Conservation (phyloP, 129 eudicot species). For the Saposhnikovia divaricata region DNA sequence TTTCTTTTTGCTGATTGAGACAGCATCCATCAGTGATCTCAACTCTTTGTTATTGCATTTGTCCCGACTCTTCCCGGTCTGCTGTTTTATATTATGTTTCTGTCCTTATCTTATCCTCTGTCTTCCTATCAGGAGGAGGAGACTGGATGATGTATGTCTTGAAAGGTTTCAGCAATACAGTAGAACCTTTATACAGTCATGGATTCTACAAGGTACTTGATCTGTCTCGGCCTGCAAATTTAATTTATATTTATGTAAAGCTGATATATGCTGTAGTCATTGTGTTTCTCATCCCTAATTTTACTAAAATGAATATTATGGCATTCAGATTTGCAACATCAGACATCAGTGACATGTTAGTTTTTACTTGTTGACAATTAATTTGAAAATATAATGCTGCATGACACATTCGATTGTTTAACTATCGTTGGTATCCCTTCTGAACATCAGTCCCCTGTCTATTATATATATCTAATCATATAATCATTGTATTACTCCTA, state of each 20-base stretch:
- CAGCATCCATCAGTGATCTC: neutral
- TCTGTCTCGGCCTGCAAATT: neutral
- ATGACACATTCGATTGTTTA: neutral
- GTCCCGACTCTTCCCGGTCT: neutral
- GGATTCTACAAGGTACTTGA: constrained; percentile 86
- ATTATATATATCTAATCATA: neutral
- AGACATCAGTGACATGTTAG: neutral
- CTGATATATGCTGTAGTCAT: neutral
- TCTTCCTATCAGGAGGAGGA: constrained; percentile 59
- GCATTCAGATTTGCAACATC: neutral
- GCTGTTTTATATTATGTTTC: neutral
- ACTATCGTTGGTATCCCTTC: neutral
- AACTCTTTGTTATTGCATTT: neutral
- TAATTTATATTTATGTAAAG: neutral
- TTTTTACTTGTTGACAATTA: neutral
- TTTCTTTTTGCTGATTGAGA: neutral
- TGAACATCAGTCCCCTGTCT: neutral
- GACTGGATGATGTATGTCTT: constrained; percentile 89
- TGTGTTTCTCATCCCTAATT: neutral
- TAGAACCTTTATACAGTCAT: constrained; percentile 80
- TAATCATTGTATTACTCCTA: neutral
- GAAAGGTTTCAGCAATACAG: constrained; percentile 83
- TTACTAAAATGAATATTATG: neutral
- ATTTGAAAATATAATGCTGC: neutral
- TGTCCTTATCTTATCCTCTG: neutral